These are phyloP conservation scores for Venturia carpophila DNA, from an alignment of 2,329 filamentous ascomycete genomes.

Conservation along the genomic window DNA sequence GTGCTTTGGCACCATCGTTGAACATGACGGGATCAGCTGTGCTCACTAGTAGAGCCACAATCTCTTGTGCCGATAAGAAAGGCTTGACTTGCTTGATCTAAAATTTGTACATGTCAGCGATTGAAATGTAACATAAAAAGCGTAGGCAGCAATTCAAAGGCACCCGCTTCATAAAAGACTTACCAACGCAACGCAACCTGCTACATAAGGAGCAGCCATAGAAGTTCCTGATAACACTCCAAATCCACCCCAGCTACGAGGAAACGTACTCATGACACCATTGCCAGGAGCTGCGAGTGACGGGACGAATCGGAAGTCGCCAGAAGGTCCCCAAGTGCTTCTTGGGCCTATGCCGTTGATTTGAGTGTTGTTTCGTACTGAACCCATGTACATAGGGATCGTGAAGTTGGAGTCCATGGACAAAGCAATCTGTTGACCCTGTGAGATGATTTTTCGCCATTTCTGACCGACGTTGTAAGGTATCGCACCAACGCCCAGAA, in stretches of 20 bases:
- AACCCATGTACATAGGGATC: not conserved
- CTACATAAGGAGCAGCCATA: not conserved
- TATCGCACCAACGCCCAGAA: not conserved
- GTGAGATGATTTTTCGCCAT: not conserved
- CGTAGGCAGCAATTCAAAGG: too few species aligned
- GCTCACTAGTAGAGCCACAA: not conserved
- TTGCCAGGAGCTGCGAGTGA: not conserved
- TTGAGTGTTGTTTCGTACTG: not conserved
- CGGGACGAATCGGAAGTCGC: not conserved
- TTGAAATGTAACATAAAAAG: too few species aligned
- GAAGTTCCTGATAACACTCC: not conserved
- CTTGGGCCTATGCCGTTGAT: not conserved
- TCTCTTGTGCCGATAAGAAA: not conserved
- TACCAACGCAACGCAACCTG: not conserved
- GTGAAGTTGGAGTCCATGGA: not conserved
- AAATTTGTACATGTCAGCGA: too few species aligned
- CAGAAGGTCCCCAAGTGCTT: not conserved
- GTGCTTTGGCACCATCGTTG: not conserved
- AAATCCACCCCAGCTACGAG: not conserved
- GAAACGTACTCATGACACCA: not conserved
- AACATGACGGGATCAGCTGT: not conserved
- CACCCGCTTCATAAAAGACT: not conserved
- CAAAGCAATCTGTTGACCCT: not conserved
- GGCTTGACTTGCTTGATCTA: not conserved
- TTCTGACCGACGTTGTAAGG: not conserved